A percentile compares a stretch with the other conserved stretches of the same genome.
phyloP scores from a whole-genome alignment of 345 rosid genomes.

The Boechera retrofracta region DNA sequence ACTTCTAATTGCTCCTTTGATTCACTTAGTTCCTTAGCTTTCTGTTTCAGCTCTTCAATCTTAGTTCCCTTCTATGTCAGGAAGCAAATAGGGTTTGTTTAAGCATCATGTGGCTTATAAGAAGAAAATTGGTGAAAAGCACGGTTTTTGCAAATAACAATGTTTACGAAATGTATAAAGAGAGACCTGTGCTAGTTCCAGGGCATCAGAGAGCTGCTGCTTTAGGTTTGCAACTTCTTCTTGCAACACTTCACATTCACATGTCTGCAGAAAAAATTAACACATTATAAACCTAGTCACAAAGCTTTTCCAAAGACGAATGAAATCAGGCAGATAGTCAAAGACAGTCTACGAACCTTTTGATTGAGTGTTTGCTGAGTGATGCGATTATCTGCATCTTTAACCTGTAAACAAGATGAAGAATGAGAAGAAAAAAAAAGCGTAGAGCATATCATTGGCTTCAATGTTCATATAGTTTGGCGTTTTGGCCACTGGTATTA shows the following conservation, averaged over 20 bases:
- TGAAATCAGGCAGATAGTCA: background rate
- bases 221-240: constrained; percentile 69
- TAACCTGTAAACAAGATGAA: constrained; percentile 63
- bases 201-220: constrained; percentile 72
- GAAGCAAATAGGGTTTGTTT: constrained; percentile 21
- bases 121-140: constrained; percentile 25
- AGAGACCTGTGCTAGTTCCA: constrained; percentile 51
- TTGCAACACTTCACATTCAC: constrained; percentile 75
- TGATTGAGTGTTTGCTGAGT: constrained; percentile 86
- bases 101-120: constrained; percentile 20
- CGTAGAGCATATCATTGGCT: background rate
- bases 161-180: constrained; percentile 36
- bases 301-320: constrained; percentile 1
- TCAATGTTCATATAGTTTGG: constrained; percentile 5
- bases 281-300: background rate
- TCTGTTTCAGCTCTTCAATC: constrained; percentile 81
- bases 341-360: constrained; percentile 59
- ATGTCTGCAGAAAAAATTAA: constrained; percentile 54
- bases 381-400: constrained; percentile 88
- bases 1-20: constrained; percentile 73
- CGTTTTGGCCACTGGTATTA: constrained; percentile 11
- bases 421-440: constrained; percentile 17
- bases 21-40: constrained; percentile 59
- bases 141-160: background rate
- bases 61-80: constrained; percentile 56